Conservation (phyloP, 2,329 filamentous ascomycete species). For the Fusarium staphyleae region DNA sequence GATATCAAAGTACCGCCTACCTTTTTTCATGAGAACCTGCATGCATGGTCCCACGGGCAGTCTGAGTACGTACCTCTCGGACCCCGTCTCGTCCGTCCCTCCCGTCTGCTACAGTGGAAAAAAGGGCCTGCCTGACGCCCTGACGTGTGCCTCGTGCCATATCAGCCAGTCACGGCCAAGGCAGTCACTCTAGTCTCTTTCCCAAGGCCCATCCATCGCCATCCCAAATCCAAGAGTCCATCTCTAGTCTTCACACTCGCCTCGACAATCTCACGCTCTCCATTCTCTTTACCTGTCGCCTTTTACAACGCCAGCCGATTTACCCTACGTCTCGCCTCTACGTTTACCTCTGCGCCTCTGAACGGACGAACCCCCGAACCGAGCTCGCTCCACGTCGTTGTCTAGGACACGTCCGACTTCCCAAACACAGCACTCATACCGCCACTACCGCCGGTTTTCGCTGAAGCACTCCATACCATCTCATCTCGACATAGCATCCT, state of each 20-base stretch:
- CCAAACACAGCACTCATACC: constrained; percentile 38
- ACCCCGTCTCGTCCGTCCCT: constrained; percentile 19
- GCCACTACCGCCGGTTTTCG: constrained; percentile 29
- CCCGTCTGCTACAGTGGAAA: constrained; percentile 26
- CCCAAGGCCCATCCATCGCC: constrained; percentile 21
- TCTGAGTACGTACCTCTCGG: constrained; percentile 14
- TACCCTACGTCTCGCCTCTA: constrained; percentile 16
- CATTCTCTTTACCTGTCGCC: constrained; percentile 14
- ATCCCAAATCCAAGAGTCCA: constrained; percentile 29
- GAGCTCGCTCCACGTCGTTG: constrained; percentile 33
- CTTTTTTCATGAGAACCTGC: neutral
- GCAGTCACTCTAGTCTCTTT: constrained; percentile 31
- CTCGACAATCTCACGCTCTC: constrained; percentile 23
- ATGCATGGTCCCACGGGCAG: too few relatives aligned
- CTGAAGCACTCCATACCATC: constrained; percentile 25
- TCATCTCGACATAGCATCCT: constrained; percentile 39
- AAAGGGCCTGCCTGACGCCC: constrained; percentile 32
- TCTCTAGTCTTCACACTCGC: constrained; percentile 27
- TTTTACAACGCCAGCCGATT: constrained; percentile 3
- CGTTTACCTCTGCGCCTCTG: constrained; percentile 13
- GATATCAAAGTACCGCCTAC: neutral
- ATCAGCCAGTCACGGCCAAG: constrained; percentile 34
- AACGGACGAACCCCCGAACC: constrained; percentile 11
- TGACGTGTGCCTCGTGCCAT: constrained; percentile 37
- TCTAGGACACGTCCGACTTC: constrained; percentile 40